Evolutionary conservation across 1,284 basidiomycete species (phyloP).

Genomic region (Salmacisia buchloeana): DNA sequence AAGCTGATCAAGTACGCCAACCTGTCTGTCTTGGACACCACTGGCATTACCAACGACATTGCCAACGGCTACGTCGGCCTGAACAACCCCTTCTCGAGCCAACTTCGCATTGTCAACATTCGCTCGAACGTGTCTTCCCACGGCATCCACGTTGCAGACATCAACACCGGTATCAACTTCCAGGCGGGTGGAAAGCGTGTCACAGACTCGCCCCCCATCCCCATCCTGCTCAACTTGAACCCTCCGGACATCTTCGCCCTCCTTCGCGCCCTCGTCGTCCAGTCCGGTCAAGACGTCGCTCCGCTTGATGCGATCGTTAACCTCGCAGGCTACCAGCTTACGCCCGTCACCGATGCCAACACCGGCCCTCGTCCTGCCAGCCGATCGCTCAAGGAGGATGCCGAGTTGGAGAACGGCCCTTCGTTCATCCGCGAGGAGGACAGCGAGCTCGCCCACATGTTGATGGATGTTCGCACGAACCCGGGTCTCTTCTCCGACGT

Average conservation of each 20-base stretch:
- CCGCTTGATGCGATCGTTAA: slow-evolving; percentile 66
- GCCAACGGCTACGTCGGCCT: not conserved
- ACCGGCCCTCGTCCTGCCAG: slow-evolving; percentile 4
- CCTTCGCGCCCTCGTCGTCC: slow-evolving; percentile 63
- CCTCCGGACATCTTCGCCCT: slow-evolving; percentile 58
- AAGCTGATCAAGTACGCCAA: slow-evolving; percentile 1
- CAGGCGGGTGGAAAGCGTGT: slow-evolving; percentile 2
- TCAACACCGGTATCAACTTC: slow-evolving; percentile 1
- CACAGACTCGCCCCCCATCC: not conserved
- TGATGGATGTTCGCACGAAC: slow-evolving; percentile 40
- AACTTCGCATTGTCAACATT: not conserved
- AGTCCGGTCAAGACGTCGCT: slow-evolving; percentile 61
- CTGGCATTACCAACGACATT: slow-evolving; percentile 7
- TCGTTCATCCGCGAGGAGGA: slow-evolving; percentile 29
- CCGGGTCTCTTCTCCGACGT: slow-evolving; percentile 47
- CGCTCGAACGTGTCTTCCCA: not conserved
- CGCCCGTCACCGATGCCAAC: slow-evolving; percentile 48
- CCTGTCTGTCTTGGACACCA: not conserved
- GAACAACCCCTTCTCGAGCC: slow-evolving; percentile 10
- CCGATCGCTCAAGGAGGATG: slow-evolving; percentile 15
- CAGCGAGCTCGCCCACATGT: slow-evolving; percentile 30
- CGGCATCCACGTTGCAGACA: slow-evolving; percentile 6
- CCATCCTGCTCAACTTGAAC: not conserved
- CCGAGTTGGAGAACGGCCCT: not conserved
- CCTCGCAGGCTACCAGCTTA: slow-evolving; percentile 64